Evolutionary conservation across 2,329 filamentous ascomycete species (phyloP).

Genomic region (Neopestalotiopsis sp.): DNA sequence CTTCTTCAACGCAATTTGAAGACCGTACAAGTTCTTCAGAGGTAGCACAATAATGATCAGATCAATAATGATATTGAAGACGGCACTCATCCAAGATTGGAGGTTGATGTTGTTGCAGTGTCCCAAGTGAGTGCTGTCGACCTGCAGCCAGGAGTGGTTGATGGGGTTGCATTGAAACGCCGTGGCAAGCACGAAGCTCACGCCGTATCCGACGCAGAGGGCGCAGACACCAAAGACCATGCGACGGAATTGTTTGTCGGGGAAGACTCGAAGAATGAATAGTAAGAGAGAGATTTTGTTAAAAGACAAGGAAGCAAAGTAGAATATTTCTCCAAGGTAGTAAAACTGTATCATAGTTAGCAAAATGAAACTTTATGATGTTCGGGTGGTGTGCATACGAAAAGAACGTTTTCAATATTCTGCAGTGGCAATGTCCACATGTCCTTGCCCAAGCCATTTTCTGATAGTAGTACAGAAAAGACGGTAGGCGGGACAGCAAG

Average conservation of each 20-base stretch:
- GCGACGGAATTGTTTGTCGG: constrained; percentile 31
- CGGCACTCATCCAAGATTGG: constrained; percentile 35
- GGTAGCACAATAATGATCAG: constrained; percentile 34
- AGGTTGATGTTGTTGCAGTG: constrained; percentile 38
- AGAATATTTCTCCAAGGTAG: constrained; percentile 40
- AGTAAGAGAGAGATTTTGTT: constrained; percentile 40
- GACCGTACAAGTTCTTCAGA: constrained; percentile 32
- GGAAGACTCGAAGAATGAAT: constrained; percentile 40
- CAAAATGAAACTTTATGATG: too few relatives aligned
- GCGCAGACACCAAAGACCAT: constrained; percentile 32
- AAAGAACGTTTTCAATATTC: constrained; percentile 24
- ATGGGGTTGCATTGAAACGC: constrained; percentile 39
- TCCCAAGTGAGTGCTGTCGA: constrained; percentile 25
- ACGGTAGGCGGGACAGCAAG: constrained; percentile 23
- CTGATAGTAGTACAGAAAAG: constrained; percentile 21
- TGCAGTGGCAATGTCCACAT: constrained; percentile 24
- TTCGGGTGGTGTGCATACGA: constrained; percentile 14
- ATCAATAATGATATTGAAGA: constrained; percentile 36
- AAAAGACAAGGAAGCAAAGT: constrained; percentile 37
- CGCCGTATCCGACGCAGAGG: constrained; percentile 30
- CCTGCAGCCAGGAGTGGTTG: constrained; percentile 35
- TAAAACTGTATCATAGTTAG: constrained; percentile 26
- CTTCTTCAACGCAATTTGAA: constrained; percentile 37
- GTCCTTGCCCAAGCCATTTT: constrained; percentile 25
- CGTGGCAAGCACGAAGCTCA: constrained; percentile 27